phyloP scores from a whole-genome alignment of 2,329 filamentous ascomycete genomes.

The Ascochyta clinopodiicola region DNA sequence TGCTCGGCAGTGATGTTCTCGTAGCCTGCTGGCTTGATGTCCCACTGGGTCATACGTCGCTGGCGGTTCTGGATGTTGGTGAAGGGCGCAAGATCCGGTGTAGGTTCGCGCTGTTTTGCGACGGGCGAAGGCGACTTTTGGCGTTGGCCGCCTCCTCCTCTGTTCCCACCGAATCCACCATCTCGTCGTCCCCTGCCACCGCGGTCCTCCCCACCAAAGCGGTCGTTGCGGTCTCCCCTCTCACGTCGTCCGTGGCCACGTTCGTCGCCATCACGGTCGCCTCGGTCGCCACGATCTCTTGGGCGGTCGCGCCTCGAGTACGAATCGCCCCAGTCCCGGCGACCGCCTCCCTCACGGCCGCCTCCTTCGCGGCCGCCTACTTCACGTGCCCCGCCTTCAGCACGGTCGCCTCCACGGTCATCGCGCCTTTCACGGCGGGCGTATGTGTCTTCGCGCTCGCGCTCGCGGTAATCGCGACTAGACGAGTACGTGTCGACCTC shows the following conservation, averaged over 20 bases:
- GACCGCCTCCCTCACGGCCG: slow-evolving; percentile 49
- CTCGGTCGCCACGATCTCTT: slow-evolving; percentile 38
- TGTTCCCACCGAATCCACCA: slow-evolving; percentile 22
- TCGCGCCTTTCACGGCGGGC: slow-evolving; percentile 65
- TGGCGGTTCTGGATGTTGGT: slow-evolving; percentile 84
- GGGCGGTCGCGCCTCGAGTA: slow-evolving; percentile 46
- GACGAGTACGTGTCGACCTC: slow-evolving; percentile 89
- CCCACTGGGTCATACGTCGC: slow-evolving; percentile 96
- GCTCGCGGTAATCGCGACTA: slow-evolving; percentile 88
- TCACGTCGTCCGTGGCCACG: slow-evolving; percentile 43
- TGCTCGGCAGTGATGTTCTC: slow-evolving; percentile 98
- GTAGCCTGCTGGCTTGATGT: slow-evolving; percentile 98
- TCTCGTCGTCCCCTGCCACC: slow-evolving; percentile 34
- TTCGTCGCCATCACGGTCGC: slow-evolving; percentile 43
- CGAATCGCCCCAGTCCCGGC: slow-evolving; percentile 68
- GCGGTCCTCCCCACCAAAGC: slow-evolving; percentile 51
- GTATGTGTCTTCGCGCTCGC: slow-evolving; percentile 93
- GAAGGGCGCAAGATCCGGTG: slow-evolving; percentile 89
- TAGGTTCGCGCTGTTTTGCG: slow-evolving; percentile 90
- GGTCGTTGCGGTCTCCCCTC: slow-evolving; percentile 52
- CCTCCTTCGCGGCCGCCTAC: slow-evolving; percentile 1
- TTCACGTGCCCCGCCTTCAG: slow-evolving; percentile 59
- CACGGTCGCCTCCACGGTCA: slow-evolving; percentile 60
- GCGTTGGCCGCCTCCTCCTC: slow-evolving; percentile 50
- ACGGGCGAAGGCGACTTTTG: slow-evolving; percentile 77